Percentiles rank a stretch among this genome's conserved stretches.
These are phyloP conservation scores for Brassica cretica DNA, from an alignment of 345 rosid genomes.

Conservation along the genomic window DNA sequence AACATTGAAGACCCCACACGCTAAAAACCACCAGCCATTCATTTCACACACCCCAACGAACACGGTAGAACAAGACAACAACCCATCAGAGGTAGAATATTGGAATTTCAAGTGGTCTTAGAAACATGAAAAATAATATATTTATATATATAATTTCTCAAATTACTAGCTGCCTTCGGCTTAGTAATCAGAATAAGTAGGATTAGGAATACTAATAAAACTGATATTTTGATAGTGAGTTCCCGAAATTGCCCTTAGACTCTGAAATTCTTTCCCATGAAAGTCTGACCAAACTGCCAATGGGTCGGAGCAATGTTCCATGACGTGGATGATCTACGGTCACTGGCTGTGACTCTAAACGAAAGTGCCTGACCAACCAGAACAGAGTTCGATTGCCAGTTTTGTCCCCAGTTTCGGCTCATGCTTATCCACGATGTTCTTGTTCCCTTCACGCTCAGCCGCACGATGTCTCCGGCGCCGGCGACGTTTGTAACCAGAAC, in stretches of 20 bases:
- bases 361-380: slow-evolving; percentile 62
- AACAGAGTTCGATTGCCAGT: slow-evolving; percentile 65
- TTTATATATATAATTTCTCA: neutral
- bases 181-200: slow-evolving; percentile 9
- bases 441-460: slow-evolving; percentile 54
- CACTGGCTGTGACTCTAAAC: slow-evolving; percentile 61
- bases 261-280: slow-evolving; percentile 67
- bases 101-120: slow-evolving; percentile 23
- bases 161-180: slow-evolving; percentile 36
- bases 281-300: slow-evolving; percentile 81
- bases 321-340: slow-evolving; percentile 63
- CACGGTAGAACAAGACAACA: neutral
- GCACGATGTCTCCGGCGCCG: slow-evolving; percentile 56
- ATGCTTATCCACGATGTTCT: slow-evolving; percentile 56
- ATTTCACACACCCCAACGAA: slow-evolving; percentile 28
- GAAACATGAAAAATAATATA: slow-evolving; percentile 8
- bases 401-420: slow-evolving; percentile 75
- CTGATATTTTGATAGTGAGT: neutral
- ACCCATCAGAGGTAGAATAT: slow-evolving; percentile 24
- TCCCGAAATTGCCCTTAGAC: slow-evolving; percentile 39
- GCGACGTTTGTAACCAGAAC: slow-evolving; percentile 63
- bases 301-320: slow-evolving; percentile 68
- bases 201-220: slow-evolving; percentile 9
- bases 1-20: slow-evolving; percentile 32
- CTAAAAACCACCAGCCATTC: slow-evolving; percentile 28